A percentile compares a stretch with the other conserved stretches of the same genome.
These are phyloP conservation scores for Boletus semigastroideus DNA, from an alignment of 1,284 basidiomycete species.

Conservation along the genomic window DNA sequence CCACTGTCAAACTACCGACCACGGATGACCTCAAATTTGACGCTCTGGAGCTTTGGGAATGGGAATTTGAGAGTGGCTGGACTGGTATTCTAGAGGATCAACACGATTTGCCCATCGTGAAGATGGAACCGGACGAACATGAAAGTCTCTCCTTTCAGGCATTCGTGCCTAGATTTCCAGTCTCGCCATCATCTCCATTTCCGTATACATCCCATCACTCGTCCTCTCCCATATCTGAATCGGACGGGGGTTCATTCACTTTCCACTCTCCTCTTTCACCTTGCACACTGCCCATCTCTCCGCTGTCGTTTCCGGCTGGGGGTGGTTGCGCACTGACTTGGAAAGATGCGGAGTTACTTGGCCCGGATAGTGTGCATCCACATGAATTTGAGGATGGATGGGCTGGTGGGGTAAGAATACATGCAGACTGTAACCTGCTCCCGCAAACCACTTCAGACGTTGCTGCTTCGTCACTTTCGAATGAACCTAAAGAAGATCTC, in stretches of 20 bases:
- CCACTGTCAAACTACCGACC: constrained; percentile 32
- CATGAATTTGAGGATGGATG: constrained; percentile 47
- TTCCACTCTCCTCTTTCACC: constrained; percentile 19
- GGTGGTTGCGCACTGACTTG: constrained; percentile 36
- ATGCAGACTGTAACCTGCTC: constrained; percentile 6
- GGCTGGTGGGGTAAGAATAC: constrained; percentile 26
- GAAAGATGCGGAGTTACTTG: constrained; percentile 49
- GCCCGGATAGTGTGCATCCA: constrained; percentile 47
- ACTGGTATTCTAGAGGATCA: constrained; percentile 15
- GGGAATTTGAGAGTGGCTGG: constrained; percentile 40
- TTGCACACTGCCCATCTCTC: constrained; percentile 5
- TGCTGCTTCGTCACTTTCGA: background rate
- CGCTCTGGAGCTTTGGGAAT: constrained; percentile 49
- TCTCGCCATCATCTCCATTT: constrained; percentile 21
- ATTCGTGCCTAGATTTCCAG: constrained; percentile 10
- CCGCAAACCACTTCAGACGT: constrained; percentile 7
- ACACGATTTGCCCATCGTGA: constrained; percentile 25
- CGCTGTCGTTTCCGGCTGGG: constrained; percentile 8
- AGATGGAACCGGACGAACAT: constrained; percentile 27
- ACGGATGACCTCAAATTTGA: constrained; percentile 44
- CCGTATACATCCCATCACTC: constrained; percentile 20
- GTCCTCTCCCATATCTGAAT: constrained; percentile 22
- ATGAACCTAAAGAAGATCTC: constrained; percentile 4
- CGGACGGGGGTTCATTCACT: constrained; percentile 12
- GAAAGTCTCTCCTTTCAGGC: constrained; percentile 8